Evolutionary conservation across 345 rosid genomes (phyloP).

Genomic region (Angophora floribunda): DNA sequence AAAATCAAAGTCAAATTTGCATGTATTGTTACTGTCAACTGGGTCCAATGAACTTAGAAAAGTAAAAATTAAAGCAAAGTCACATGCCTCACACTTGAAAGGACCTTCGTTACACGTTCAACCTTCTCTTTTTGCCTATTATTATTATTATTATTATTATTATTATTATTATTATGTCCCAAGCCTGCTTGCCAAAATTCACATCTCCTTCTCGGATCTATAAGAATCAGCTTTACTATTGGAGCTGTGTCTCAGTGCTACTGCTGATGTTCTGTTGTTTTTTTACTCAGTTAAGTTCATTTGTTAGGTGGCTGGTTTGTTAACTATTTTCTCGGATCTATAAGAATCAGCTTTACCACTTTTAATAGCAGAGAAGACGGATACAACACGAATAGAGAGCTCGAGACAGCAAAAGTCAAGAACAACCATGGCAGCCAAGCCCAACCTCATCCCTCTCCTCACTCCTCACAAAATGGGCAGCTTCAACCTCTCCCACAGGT

Average conservation of each 20-base stretch:
- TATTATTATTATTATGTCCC: background rate
- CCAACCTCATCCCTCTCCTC: constrained; percentile 5
- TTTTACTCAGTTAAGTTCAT: too few species aligned
- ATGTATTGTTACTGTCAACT: background rate
- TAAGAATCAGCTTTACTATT: background rate
- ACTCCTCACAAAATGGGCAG: constrained; percentile 13
- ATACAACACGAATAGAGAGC: background rate
- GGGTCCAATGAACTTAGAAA: background rate
- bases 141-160: background rate
- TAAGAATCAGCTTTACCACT: background rate
- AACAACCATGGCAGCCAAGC: background rate
- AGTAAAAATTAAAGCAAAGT: background rate
- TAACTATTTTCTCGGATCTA: too few species aligned
- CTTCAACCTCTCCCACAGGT: constrained; percentile 18
- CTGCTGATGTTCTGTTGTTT: too few species aligned
- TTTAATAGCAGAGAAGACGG: background rate
- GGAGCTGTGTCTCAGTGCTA: too few species aligned
- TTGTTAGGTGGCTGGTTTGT: too few species aligned
- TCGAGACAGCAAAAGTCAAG: background rate
- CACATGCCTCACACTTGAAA: background rate
- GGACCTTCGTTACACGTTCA: background rate
- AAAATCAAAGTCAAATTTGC: background rate
- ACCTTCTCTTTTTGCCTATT: background rate
- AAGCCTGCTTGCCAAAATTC: background rate
- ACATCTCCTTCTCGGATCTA: background rate